Evolutionary conservation across 495 filamentous ascomycete genomes (phyloP).

Genomic region (Bryoglossum gracile): DNA sequence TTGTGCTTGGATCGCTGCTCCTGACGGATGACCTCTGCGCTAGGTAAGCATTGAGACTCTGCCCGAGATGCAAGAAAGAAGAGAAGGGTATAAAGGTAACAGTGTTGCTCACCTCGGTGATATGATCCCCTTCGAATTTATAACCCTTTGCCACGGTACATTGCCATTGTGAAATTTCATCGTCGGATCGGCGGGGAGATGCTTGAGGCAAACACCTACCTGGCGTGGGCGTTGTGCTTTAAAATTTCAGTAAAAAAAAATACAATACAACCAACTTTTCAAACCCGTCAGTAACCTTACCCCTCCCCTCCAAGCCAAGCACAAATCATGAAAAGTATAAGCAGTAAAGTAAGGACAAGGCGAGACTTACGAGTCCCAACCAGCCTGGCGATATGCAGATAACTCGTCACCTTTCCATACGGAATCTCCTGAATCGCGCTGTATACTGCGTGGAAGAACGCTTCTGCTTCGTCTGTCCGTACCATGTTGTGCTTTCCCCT

Average conservation of each 20-base stretch:
- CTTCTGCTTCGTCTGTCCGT: slow-evolving; percentile 74
- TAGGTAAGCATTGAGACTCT: not conserved
- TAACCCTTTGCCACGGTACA: slow-evolving; percentile 92
- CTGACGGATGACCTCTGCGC: slow-evolving; percentile 55
- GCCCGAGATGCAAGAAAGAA: not conserved
- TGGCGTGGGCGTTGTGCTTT: slow-evolving; percentile 66
- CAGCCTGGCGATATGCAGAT: slow-evolving; percentile 79
- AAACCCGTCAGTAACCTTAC: no score
- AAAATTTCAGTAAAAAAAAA: slow-evolving; percentile 8
- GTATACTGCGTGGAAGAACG: slow-evolving; percentile 82
- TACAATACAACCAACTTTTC: no score
- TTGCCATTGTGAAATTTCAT: slow-evolving; percentile 59
- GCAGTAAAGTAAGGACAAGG: not conserved
- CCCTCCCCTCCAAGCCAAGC: no score
- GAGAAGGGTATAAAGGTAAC: not conserved
- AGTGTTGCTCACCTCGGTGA: slow-evolving; percentile 57
- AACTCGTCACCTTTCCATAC: slow-evolving; percentile 72
- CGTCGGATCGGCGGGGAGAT: slow-evolving; percentile 52
- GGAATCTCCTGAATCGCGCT: slow-evolving; percentile 78
- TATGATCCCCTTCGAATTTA: slow-evolving; percentile 78
- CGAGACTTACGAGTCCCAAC: slow-evolving; percentile 67
- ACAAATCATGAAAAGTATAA: not conserved
- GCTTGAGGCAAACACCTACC: slow-evolving; percentile 82
- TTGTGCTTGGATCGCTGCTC: slow-evolving; percentile 60
- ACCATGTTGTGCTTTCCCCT: slow-evolving; percentile 48